Conservation (phyloP, 2,329 filamentous ascomycete species). For the Curvularia verruculosa region DNA sequence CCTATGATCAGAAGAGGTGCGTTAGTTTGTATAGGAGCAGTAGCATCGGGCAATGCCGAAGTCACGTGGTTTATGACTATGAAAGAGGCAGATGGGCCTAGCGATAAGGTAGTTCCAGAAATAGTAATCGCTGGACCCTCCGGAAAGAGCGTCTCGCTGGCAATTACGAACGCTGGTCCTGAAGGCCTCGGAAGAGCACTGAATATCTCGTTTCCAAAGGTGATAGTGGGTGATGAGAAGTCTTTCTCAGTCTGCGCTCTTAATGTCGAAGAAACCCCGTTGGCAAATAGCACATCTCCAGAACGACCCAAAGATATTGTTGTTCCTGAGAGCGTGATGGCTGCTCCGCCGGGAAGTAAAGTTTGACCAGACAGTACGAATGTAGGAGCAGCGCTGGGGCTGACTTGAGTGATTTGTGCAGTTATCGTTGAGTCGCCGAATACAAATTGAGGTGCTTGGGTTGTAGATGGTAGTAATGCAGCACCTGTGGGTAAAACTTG, state of each 20-base stretch:
- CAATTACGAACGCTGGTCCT: conserved; percentile 40
- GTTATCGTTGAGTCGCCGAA: conserved; percentile 40
- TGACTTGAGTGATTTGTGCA: conserved; percentile 18
- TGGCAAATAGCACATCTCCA: conserved; percentile 38
- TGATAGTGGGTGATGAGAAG: conserved; percentile 27
- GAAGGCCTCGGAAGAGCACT: conserved; percentile 12
- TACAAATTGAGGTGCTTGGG: conserved; percentile 24
- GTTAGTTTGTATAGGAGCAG: conserved; percentile 27
- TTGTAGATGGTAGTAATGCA: conserved; percentile 5
- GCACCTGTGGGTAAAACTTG: conserved; percentile 31
- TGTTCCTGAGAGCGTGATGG: conserved; percentile 40
- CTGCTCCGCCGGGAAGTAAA: conserved; percentile 43
- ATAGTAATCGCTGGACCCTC: conserved; percentile 44
- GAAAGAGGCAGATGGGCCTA: conserved; percentile 37
- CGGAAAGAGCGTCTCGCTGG: conserved; percentile 47
- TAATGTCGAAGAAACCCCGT: conserved; percentile 45
- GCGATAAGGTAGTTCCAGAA: conserved; percentile 42
- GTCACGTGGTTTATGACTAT: conserved; percentile 45
- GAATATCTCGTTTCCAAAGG: conserved; percentile 26
- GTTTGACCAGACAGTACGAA: conserved; percentile 51
- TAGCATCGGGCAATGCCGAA: conserved; percentile 41
- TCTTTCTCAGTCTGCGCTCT: conserved; percentile 24
- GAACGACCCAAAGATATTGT: conserved; percentile 40
- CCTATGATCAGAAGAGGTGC: conserved; percentile 42
- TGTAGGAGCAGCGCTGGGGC: conserved; percentile 16